A percentile compares a stretch with the other conserved stretches of the same genome.
Evolutionary conservation across 805 yeast species (phyloP).

Genomic region (Pachysolen tannophilus): DNA sequence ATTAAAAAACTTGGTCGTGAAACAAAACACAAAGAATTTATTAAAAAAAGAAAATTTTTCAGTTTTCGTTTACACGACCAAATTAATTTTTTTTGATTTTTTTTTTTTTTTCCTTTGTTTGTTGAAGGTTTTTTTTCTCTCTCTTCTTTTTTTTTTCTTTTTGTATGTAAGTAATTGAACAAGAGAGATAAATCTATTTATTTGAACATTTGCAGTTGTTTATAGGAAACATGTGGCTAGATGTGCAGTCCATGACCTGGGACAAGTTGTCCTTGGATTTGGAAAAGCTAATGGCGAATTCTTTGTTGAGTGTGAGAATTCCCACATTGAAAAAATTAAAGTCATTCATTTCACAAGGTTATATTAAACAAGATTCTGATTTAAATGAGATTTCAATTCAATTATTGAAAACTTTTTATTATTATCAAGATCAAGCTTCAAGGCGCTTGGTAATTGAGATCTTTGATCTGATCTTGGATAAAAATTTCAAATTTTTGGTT

Average conservation of each 20-base stretch:
- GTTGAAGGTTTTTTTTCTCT: not conserved
- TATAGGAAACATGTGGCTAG: not conserved
- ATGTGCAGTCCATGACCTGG: not conserved
- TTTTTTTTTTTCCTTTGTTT: too few species aligned
- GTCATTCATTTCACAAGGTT: not conserved
- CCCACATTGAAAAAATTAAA: not conserved
- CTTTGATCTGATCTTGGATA: conserved; percentile 27
- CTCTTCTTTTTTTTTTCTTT: not conserved
- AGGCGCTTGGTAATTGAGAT: conserved; percentile 32
- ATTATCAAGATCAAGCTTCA: conserved; percentile 44
- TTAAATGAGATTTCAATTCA: conserved; percentile 23
- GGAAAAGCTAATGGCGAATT: not conserved
- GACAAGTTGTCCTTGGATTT: conserved; percentile 1
- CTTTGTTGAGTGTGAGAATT: conserved; percentile 3
- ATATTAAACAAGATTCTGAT: conserved; percentile 10
- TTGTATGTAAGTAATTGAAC: not conserved
- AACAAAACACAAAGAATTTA: too few species aligned
- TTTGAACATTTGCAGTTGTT: not conserved
- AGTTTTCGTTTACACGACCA: too few species aligned
- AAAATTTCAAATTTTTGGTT: conserved; percentile 24
- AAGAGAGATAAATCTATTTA: too few species aligned
- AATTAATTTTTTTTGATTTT: too few species aligned
- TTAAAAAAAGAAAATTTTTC: too few species aligned
- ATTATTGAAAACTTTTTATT: conserved; percentile 39
- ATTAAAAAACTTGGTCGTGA: too few species aligned